Evolutionary conservation across 164 flowering plant genomes (phyloP).

Genomic region (Berberis thunbergii): DNA sequence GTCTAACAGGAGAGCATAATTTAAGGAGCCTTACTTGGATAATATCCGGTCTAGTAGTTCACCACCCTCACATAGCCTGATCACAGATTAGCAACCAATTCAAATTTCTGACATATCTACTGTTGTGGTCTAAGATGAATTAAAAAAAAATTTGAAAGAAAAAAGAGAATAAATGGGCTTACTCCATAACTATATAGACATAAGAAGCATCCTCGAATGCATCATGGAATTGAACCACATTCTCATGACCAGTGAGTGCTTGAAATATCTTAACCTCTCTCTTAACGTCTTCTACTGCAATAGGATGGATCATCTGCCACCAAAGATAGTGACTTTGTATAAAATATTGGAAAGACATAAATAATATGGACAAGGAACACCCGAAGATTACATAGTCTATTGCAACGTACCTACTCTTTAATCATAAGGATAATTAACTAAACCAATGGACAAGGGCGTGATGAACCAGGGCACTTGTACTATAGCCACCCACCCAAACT

Average conservation of each 20-base stretch:
- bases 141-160: neutral
- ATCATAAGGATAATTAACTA: too few relatives aligned
- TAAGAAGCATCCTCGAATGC: constrained; percentile 89
- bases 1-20: neutral
- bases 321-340: neutral
- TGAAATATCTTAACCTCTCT: constrained; percentile 91
- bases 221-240: constrained; percentile 85
- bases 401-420: too few relatives aligned
- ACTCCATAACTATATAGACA: constrained; percentile 97
- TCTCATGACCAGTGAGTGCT: constrained; percentile 87
- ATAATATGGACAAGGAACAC: neutral
- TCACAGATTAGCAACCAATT: constrained; percentile 2
- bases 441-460: too few relatives aligned
- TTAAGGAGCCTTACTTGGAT: constrained; percentile 60
- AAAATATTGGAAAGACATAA: neutral
- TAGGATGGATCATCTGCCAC: constrained; percentile 91
- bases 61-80: constrained; percentile 97
- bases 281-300: constrained; percentile 97
- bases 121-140: neutral
- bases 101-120: neutral
- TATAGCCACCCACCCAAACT: too few relatives aligned
- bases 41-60: constrained; percentile 90
- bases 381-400: neutral
- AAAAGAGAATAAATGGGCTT: constrained; percentile 20
- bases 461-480: too few relatives aligned